A percentile compares a stretch with the other conserved stretches of the same genome.
Evolutionary conservation across 208 protist genomes (phyloP).

Genomic region (Leishmania major): DNA sequence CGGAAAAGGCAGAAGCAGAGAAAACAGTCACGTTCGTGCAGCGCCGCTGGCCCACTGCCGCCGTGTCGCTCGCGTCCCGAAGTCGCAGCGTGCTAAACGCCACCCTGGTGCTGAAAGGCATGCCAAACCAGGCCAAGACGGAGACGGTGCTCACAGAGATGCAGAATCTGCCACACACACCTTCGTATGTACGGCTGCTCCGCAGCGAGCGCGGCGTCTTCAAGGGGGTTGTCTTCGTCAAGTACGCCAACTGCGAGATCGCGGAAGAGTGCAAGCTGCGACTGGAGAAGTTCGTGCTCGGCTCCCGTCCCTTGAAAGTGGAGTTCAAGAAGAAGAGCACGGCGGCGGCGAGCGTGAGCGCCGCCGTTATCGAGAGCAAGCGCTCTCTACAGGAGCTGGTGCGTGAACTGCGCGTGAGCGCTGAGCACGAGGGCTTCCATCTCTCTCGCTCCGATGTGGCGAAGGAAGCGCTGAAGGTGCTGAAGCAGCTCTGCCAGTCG

Average conservation of each 20-base stretch:
- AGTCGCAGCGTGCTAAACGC: constrained; percentile 65
- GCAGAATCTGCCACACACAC: constrained; percentile 53
- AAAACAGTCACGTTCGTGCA: constrained; percentile 53
- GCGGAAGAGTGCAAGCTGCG: constrained; percentile 91
- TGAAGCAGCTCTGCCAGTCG: constrained; percentile 82
- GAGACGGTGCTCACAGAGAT: constrained; percentile 68
- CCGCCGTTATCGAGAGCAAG: constrained; percentile 26
- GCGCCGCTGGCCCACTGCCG: constrained; percentile 63
- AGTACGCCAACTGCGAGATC: constrained; percentile 92
- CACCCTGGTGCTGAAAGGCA: constrained; percentile 82
- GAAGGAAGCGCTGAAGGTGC: constrained; percentile 70
- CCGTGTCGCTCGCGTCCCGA: constrained; percentile 52
- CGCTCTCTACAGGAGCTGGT: constrained; percentile 69
- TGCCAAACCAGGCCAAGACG: constrained; percentile 71
- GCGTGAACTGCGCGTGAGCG: constrained; percentile 77
- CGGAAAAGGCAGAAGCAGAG: constrained; percentile 73
- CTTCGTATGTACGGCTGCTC: constrained; percentile 85
- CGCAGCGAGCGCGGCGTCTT: constrained; percentile 82
- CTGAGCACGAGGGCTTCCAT: constrained; percentile 76
- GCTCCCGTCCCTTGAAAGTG: constrained; percentile 62
- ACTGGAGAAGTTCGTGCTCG: constrained; percentile 70
- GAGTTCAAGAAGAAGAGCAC: constrained; percentile 86
- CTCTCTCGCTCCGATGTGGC: constrained; percentile 56
- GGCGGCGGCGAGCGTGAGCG: constrained; percentile 13
- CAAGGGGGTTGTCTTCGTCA: constrained; percentile 82